Evolutionary conservation across 2,329 filamentous ascomycete genomes (phyloP).

Genomic region (Monosporascus sp.): DNA sequence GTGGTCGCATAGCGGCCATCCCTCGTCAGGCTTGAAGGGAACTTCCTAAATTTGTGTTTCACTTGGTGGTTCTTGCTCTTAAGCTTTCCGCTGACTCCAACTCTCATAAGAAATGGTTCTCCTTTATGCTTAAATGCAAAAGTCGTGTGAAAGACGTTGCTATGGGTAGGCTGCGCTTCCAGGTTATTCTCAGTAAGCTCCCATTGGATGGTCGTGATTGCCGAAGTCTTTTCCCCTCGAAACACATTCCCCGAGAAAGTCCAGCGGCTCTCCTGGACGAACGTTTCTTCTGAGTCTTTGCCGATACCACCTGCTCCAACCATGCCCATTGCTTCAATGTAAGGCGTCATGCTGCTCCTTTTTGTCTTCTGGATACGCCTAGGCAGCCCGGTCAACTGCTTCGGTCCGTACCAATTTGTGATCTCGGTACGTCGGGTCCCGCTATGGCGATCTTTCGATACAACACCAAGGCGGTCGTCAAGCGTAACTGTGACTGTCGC

Average conservation of each 20-base stretch:
- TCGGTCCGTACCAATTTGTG: slow-evolving; percentile 16
- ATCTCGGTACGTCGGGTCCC: slow-evolving; percentile 7
- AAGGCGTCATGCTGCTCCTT: slow-evolving; percentile 10
- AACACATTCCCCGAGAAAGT: slow-evolving; percentile 17
- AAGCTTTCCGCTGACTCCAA: slow-evolving; percentile 24
- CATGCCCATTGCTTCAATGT: slow-evolving; percentile 13
- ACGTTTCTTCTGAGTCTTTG: slow-evolving; percentile 10
- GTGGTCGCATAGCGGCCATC: slow-evolving; percentile 13
- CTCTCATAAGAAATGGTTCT: slow-evolving; percentile 25
- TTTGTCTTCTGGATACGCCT: slow-evolving; percentile 7
- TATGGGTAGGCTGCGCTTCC: slow-evolving; percentile 17
- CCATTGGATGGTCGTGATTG: slow-evolving; percentile 24
- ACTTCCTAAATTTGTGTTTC: slow-evolving; percentile 15
- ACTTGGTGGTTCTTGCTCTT: slow-evolving; percentile 16
- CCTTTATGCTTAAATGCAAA: slow-evolving; percentile 26
- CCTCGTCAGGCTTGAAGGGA: slow-evolving; percentile 4
- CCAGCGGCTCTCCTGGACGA: slow-evolving; percentile 16
- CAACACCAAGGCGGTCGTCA: slow-evolving; percentile 18
- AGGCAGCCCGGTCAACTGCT: slow-evolving; percentile 14
- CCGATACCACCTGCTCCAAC: slow-evolving; percentile 17
- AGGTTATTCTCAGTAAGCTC: slow-evolving; percentile 25
- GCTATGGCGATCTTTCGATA: slow-evolving; percentile 7
- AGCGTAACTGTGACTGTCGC: slow-evolving; percentile 20
- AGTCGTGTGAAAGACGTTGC: slow-evolving; percentile 22
- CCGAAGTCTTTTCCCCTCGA: slow-evolving; percentile 7